These are phyloP conservation scores for Exophiala oligosperma DNA, from an alignment of 2,329 filamentous ascomycete genomes.

Conservation along the genomic window DNA sequence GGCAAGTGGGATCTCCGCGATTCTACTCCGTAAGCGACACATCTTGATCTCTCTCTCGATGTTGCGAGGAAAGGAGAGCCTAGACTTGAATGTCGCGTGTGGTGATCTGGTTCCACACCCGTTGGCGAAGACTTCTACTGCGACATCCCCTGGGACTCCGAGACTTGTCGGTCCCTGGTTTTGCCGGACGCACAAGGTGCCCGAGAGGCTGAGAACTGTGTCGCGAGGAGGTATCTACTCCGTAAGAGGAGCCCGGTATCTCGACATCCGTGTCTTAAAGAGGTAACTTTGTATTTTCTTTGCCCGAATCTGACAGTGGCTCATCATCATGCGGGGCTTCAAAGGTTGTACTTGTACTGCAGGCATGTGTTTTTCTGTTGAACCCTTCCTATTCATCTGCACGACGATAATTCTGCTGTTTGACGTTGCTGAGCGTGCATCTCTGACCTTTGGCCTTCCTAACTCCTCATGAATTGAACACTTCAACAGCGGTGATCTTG, in stretches of 20 bases:
- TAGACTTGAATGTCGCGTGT: neutral
- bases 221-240: neutral
- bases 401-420: no score
- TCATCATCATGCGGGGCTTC: neutral
- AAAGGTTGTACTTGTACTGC: neutral
- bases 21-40: neutral
- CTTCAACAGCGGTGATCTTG: no score
- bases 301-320: neutral
- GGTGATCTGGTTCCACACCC: neutral
- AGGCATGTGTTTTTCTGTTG: neutral
- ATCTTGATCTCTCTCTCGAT: neutral
- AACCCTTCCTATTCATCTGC: no score
- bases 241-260: no score
- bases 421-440: no score
- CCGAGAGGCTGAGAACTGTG: neutral
- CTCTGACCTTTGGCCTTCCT: no score
- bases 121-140: neutral
- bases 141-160: neutral
- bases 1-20: neutral
- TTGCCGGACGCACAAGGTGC: neutral
- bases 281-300: neutral
- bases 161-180: neutral
- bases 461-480: no score
- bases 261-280: neutral
- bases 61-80: neutral